Percentiles rank a stretch among this genome's conserved stretches.
These are phyloP conservation scores for Aschersonia sp. DNA, from an alignment of 2,329 filamentous ascomycete species.

Conservation along the genomic window DNA sequence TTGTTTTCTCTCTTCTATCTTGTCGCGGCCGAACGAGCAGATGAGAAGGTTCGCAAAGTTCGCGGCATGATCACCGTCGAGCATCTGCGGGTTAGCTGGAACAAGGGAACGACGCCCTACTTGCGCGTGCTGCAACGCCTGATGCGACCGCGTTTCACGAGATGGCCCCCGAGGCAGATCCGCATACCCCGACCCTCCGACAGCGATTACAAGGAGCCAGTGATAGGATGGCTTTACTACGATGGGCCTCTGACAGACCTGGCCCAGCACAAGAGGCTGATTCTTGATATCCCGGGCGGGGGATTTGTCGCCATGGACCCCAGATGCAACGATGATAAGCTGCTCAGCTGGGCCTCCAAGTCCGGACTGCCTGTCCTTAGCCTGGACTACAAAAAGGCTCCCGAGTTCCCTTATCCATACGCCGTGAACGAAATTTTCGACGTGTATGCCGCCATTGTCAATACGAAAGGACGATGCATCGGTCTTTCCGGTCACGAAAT, in stretches of 20 bases:
- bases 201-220: slow-evolving; percentile 71
- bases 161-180: slow-evolving; percentile 67
- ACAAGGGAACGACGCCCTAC: slow-evolving; percentile 84
- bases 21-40: slow-evolving; percentile 81
- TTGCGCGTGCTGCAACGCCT: slow-evolving; percentile 57
- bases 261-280: slow-evolving; percentile 58
- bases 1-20: slow-evolving; percentile 84
- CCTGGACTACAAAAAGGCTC: slow-evolving; percentile 59
- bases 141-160: slow-evolving; percentile 63
- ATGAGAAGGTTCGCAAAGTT: slow-evolving; percentile 91
- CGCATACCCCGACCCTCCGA: slow-evolving; percentile 67
- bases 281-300: slow-evolving; percentile 84
- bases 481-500: slow-evolving; percentile 23
- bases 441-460: slow-evolving; percentile 23
- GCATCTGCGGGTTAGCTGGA: slow-evolving; percentile 86
- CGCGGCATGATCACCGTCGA: slow-evolving; percentile 77
- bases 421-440: slow-evolving; percentile 36
- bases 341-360: slow-evolving; percentile 82
- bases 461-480: slow-evolving; percentile 25
- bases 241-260: slow-evolving; percentile 73
- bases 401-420: slow-evolving; percentile 33
- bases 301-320: slow-evolving; percentile 96
- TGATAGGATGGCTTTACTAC: slow-evolving; percentile 85
- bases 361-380: slow-evolving; percentile 81
- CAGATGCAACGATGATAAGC: slow-evolving; percentile 84